These are phyloP conservation scores for Microbotryum lychnidis-dioicae DNA, from an alignment of 1,284 basidiomycete genomes.

Conservation along the genomic window DNA sequence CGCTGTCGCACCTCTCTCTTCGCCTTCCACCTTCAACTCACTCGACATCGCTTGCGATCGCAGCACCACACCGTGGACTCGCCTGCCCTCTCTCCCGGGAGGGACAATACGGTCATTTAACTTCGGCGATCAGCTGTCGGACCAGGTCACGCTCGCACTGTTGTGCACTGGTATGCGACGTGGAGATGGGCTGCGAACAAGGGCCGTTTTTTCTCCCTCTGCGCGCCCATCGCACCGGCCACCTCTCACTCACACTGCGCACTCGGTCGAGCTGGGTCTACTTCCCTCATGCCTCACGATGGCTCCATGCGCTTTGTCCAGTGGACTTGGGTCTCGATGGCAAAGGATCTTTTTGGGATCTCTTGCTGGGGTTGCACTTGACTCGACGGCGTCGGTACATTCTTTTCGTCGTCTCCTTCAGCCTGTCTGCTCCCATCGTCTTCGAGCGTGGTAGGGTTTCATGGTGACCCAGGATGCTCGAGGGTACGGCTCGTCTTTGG, in stretches of 20 bases:
- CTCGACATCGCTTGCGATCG: constrained; percentile 8
- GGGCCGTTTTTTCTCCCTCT: too few species aligned
- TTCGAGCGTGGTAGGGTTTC: not conserved
- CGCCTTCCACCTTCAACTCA: too few species aligned
- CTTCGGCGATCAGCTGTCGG: constrained; percentile 13
- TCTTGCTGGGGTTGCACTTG: not conserved
- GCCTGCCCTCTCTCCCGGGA: not conserved
- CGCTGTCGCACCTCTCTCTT: too few species aligned
- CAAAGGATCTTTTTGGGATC: too few species aligned
- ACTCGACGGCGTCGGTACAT: not conserved
- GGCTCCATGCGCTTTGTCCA: not conserved
- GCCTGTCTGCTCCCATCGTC: not conserved
- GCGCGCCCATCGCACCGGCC: not conserved
- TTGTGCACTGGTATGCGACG: too few species aligned
- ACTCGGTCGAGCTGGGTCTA: not conserved
- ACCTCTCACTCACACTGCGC: not conserved
- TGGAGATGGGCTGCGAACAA: too few species aligned
- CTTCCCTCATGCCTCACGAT: not conserved
- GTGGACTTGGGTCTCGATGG: too few species aligned
- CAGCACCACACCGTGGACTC: constrained; percentile 6
- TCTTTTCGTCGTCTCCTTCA: not conserved
- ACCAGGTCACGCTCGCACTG: constrained; percentile 9
- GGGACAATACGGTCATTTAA: not conserved
- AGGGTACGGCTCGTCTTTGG: constrained; percentile 5
- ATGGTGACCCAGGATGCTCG: not conserved